phyloP scores from a whole-genome alignment of 129 eudicot species.

The Helianthus annuus region HanXRQr2.0-SUNRISE NC_035435.2:150440268-150440767 shows the following conservation, averaged over 20 bases:
- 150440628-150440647: slow-evolving; percentile 86
- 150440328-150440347: slow-evolving; percentile 71
- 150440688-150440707: not conserved
- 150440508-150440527: slow-evolving; percentile 89
- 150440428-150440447: not conserved
- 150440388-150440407: slow-evolving; percentile 45
- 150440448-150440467: too few relatives aligned
- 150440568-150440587: slow-evolving; percentile 92
- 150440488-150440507: slow-evolving; percentile 89
- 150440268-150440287: too few relatives aligned
- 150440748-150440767: slow-evolving; percentile 78
- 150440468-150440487: slow-evolving; percentile 45
- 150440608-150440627: slow-evolving; percentile 90
- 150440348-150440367: slow-evolving; percentile 80
- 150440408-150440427: not conserved
- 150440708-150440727: too few relatives aligned
- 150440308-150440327: slow-evolving; percentile 58
- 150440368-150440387: slow-evolving; percentile 81
- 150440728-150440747: slow-evolving; percentile 86
- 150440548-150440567: slow-evolving; percentile 91
- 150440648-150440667: not conserved
- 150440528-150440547: slow-evolving; percentile 90
- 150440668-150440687: not conserved
- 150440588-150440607: slow-evolving; percentile 97
- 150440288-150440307: too few relatives aligned